phyloP scores from a whole-genome alignment of 2,329 filamentous ascomycete genomes.

The Balansia obtecta region DNA sequence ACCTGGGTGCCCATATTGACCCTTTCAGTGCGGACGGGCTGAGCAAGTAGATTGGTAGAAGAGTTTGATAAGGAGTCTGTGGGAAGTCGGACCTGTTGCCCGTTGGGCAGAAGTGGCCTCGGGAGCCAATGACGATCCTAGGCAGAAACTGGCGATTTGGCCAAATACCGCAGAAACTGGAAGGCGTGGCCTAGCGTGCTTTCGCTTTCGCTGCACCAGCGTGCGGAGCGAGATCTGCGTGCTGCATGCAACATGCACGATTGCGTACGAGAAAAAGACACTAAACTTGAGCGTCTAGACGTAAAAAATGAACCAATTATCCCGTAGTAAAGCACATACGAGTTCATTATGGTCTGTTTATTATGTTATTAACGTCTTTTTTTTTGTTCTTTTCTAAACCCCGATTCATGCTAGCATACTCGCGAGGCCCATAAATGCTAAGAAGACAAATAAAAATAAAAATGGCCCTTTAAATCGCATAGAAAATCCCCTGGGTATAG shows the following conservation, averaged over 20 bases:
- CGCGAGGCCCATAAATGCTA: neutral
- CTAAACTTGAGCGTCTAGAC: neutral
- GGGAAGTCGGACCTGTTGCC: neutral
- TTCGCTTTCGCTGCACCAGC: too few species aligned
- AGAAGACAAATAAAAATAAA: too few species aligned
- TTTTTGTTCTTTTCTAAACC: neutral
- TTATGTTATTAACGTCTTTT: neutral
- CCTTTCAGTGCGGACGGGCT: too few species aligned
- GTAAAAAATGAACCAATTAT: neutral
- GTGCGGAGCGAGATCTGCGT: too few species aligned
- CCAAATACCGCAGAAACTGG: neutral
- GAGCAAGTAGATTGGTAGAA: too few species aligned
- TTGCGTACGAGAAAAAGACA: neutral
- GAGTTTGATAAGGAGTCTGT: too few species aligned
- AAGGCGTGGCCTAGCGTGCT: too few species aligned
- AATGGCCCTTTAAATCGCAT: neutral
- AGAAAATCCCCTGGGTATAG: constrained; percentile 3
- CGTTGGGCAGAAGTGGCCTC: neutral
- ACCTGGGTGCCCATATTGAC: neutral
- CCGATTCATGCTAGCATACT: neutral
- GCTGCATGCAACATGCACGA: too few species aligned
- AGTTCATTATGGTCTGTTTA: neutral
- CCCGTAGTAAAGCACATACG: neutral
- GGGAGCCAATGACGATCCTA: neutral
- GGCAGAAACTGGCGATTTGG: neutral